Percentiles rank a stretch among this genome's conserved stretches.
These are phyloP conservation scores for Barnettozyma sucrosica DNA, from an alignment of 805 yeast species.

Conservation along the genomic window DNA sequence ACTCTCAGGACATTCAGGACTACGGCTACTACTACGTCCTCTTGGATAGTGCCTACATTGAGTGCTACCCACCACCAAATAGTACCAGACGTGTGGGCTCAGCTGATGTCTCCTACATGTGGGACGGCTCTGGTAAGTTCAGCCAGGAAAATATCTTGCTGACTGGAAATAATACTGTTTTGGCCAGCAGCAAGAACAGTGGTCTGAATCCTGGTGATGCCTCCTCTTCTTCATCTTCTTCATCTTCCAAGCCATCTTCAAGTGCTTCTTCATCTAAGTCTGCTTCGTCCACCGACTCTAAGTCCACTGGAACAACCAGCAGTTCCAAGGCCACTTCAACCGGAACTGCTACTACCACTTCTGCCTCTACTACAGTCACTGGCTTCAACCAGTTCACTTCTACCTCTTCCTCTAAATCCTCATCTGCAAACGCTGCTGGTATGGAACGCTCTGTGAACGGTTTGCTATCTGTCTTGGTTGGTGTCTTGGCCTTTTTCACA, in stretches of 20 bases:
- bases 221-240: slow-evolving; percentile 6
- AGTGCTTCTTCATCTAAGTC: not conserved
- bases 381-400: slow-evolving; percentile 7
- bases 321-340: slow-evolving; percentile 6
- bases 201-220: slow-evolving; percentile 56
- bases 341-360: slow-evolving; percentile 6
- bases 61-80: slow-evolving; percentile 70
- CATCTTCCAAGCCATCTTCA: not conserved
- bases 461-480: not conserved
- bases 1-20: slow-evolving; percentile 60
- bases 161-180: slow-evolving; percentile 54
- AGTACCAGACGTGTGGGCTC: slow-evolving; percentile 32
- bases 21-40: slow-evolving; percentile 79
- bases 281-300: not conserved
- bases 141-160: slow-evolving; percentile 49
- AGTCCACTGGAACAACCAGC: not conserved
- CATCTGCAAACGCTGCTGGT: slow-evolving; percentile 1
- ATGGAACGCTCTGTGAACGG: not conserved
- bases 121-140: slow-evolving; percentile 42
- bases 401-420: not conserved
- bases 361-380: slow-evolving; percentile 7
- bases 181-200: slow-evolving; percentile 55
- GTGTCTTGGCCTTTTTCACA: not conserved
- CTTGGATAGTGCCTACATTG: slow-evolving; percentile 52
- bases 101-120: slow-evolving; percentile 49